Evolutionary conservation across 2,329 filamentous ascomycete genomes (phyloP), one percentile per base, ranked within the genome.

Genomic region (Leptoxyphium fumago): DNA sequence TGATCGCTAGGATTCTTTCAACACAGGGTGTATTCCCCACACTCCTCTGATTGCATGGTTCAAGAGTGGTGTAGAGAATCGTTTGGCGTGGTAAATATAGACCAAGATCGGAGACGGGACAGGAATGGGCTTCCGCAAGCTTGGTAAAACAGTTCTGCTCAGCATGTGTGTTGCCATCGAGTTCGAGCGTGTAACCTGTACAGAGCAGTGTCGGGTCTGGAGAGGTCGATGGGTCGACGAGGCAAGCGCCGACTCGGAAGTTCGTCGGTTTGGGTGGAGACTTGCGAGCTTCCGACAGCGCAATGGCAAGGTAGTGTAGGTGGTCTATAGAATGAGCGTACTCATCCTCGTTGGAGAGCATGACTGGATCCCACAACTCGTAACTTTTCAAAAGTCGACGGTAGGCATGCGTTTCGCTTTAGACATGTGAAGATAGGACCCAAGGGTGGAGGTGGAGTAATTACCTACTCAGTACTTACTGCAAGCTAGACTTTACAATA

Each of bases 81-180:
- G 74, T 66, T 1, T 74, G 64, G 29, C 70, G 63, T 0, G 75
- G 70, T 7, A 82, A 55, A 11, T 70, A 62, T 14, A 66, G 56
- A 11, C 63, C 64, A 4, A 86, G 70, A 0, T 64, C 59, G 43
- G 75, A 73, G 50, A 82, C 78, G 0, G 70, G 48, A 32, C 52
- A 55, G 5, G 50, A 51, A 49, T 63, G 59, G 34, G 45, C 47
- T 41, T 54, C 40, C 10, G 66, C 65, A 49, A 80, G 73, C 61
- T 98, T 96, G 41, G 80, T 64, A 45, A 98, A 73, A 58, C 86
- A 94, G 62, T 82, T 89, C 66, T 98, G 87, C 61, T 98, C 91
- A 2, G 91, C 91, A 59, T 98, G 91, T 0, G 91, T 96, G 66
- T 98, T 98, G 38, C 89, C 91, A 0, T 78, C 73, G 3, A 88